These are phyloP conservation scores for Eimeria nieschulzi DNA, from an alignment of 169 alveolate species.

Conservation along the genomic window DNA sequence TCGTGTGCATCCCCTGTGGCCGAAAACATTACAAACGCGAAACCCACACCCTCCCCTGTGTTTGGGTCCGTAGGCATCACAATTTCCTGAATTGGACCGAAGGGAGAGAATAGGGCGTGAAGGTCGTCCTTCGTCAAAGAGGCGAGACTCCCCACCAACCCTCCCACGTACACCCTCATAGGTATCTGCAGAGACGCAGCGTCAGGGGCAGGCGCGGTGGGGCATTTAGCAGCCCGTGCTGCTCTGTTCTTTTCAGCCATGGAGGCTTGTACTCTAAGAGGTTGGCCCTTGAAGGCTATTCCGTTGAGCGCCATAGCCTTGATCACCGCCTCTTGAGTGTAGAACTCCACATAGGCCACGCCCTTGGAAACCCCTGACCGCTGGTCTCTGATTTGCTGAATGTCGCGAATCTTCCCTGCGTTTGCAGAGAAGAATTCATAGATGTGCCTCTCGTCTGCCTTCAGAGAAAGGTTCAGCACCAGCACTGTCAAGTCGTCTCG, in stretches of 20 bases:
- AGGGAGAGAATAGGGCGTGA: constrained; percentile 92
- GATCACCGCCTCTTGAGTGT: constrained; percentile 95
- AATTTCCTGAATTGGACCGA: constrained; percentile 94
- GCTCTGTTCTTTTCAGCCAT: constrained; percentile 99
- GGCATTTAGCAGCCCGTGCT: constrained; percentile 94
- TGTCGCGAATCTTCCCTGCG: constrained; percentile 98
- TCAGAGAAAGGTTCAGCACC: constrained; percentile 91
- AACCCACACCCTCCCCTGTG: constrained; percentile 92
- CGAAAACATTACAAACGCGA: constrained; percentile 92
- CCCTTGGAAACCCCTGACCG: constrained; percentile 97
- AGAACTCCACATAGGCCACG: constrained; percentile 98
- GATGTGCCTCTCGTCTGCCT: constrained; percentile 96
- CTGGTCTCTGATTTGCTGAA: constrained; percentile 95
- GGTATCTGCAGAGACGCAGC: constrained; percentile 92
- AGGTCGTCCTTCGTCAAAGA: constrained; percentile 90
- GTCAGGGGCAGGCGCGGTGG: constrained; percentile 78
- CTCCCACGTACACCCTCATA: constrained; percentile 92
- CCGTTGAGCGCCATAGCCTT: constrained; percentile 95
- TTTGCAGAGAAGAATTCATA: constrained; percentile 93
- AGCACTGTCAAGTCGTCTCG: constrained; percentile 97
- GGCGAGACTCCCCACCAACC: constrained; percentile 91
- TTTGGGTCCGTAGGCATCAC: constrained; percentile 91
- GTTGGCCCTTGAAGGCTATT: constrained; percentile 90
- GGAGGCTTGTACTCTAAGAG: constrained; percentile 94
- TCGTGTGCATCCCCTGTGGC: constrained; percentile 95